phyloP scores from a whole-genome alignment of 2,329 filamentous ascomycete genomes.

The Colletotrichum plurivorum region DNA sequence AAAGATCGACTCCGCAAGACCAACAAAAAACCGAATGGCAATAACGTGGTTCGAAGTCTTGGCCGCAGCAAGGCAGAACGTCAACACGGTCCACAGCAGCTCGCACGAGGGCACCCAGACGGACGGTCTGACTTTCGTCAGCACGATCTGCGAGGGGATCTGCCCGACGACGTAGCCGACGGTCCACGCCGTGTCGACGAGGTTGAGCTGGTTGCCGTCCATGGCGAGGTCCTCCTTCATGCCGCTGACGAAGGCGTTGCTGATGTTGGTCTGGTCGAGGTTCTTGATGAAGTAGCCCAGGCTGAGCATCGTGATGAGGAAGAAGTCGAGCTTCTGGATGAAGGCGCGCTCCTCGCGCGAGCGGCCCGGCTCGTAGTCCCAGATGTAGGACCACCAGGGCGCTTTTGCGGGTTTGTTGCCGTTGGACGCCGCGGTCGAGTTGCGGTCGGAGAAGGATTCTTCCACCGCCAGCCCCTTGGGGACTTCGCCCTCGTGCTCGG shows the following conservation, averaged over 20 bases:
- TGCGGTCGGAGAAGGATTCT: constrained; percentile 11
- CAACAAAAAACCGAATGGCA: constrained; percentile 59
- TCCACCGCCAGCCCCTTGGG: constrained; percentile 29
- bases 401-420: background rate
- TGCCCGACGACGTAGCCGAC: constrained; percentile 46
- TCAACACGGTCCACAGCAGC: constrained; percentile 43
- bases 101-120: constrained; percentile 48
- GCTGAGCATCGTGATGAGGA: constrained; percentile 40
- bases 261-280: constrained; percentile 46
- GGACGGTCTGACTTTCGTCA: constrained; percentile 47
- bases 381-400: constrained; percentile 53
- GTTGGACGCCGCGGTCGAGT: background rate
- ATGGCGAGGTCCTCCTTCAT: constrained; percentile 47
- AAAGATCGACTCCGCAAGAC: constrained; percentile 56
- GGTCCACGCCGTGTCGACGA: constrained; percentile 44
- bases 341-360: constrained; percentile 44
- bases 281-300: constrained; percentile 43
- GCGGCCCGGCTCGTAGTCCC: constrained; percentile 46
- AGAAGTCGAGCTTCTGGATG: constrained; percentile 46
- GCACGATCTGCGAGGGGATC: constrained; percentile 47
- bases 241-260: constrained; percentile 47
- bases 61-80: constrained; percentile 31
- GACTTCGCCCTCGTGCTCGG: constrained; percentile 33
- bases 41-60: constrained; percentile 53
- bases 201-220: constrained; percentile 46